Conservation (phyloP, 2,329 filamentous ascomycete genomes). For the Phialophora chinensis region DNA sequence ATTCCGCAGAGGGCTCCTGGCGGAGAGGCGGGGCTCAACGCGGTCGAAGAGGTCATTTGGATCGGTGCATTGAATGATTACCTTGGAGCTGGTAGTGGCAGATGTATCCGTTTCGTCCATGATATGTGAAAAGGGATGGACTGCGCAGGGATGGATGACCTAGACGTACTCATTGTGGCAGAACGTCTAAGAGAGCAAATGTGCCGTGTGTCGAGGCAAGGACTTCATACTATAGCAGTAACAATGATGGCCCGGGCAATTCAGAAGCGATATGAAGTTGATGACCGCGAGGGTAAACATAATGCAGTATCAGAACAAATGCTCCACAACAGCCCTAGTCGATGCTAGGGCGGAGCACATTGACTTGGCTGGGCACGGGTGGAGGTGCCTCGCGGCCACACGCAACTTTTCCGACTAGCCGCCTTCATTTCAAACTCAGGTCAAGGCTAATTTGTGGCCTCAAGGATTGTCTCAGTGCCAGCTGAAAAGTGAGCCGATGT, state of each 20-base stretch:
- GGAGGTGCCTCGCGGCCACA: not conserved
- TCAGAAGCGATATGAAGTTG: not conserved
- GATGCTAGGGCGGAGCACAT: too few relatives aligned
- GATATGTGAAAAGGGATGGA: conserved; percentile 26
- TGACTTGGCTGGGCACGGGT: not conserved
- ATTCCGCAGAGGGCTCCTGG: conserved; percentile 83
- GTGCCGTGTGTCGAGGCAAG: not conserved
- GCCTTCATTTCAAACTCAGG: not conserved
- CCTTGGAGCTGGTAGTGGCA: conserved; percentile 55
- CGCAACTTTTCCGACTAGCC: not conserved
- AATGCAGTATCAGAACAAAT: conserved; percentile 1
- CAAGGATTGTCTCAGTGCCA: not conserved
- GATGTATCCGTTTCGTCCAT: conserved; percentile 37
- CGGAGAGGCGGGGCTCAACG: conserved; percentile 75
- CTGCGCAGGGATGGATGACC: conserved; percentile 5
- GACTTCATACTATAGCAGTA: conserved; percentile 22
- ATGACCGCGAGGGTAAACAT: conserved; percentile 3
- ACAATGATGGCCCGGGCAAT: not conserved
- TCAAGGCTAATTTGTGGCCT: conserved; percentile 3
- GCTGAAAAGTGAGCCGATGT: not conserved
- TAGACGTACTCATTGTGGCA: conserved; percentile 34
- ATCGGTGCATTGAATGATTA: conserved; percentile 94
- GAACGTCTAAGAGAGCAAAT: conserved; percentile 7
- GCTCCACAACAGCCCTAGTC: not conserved
- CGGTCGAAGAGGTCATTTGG: conserved; percentile 86